These are phyloP conservation scores for Kodamaea kaohsiungensis DNA, from an alignment of 805 yeast species.

Conservation along the genomic window DNA sequence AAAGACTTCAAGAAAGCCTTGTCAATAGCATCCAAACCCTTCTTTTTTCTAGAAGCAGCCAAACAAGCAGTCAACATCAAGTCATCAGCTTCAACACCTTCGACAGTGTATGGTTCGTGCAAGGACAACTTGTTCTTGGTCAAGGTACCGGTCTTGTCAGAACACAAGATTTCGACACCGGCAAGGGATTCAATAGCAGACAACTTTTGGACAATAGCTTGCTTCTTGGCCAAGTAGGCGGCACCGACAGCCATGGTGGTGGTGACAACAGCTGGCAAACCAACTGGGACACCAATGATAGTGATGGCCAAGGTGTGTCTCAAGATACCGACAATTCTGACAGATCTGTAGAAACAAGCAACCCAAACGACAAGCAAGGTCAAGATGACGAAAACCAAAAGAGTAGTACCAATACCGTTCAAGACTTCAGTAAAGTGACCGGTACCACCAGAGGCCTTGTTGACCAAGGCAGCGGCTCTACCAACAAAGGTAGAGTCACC, in stretches of 20 bases:
- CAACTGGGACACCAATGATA: slow-evolving; percentile 97
- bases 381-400: slow-evolving; percentile 82
- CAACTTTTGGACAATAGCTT: slow-evolving; percentile 94
- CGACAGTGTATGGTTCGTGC: slow-evolving; percentile 97
- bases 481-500: slow-evolving; percentile 97
- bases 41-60: slow-evolving; percentile 97
- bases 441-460: slow-evolving; percentile 87
- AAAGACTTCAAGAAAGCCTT: slow-evolving; percentile 94
- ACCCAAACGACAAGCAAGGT: slow-evolving; percentile 90
- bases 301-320: slow-evolving; percentile 94
- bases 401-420: slow-evolving; percentile 95
- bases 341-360: slow-evolving; percentile 92
- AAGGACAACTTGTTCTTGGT: slow-evolving; percentile 95
- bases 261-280: slow-evolving; percentile 98
- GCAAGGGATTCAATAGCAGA: slow-evolving; percentile 97
- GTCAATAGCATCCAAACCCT: slow-evolving; percentile 97
- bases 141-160: slow-evolving; percentile 97
- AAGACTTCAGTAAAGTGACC: slow-evolving; percentile 98
- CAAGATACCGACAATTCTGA: slow-evolving; percentile 80
- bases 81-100: slow-evolving; percentile 94
- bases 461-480: slow-evolving; percentile 95
- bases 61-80: slow-evolving; percentile 96
- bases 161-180: slow-evolving; percentile 96
- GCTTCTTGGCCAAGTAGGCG: slow-evolving; percentile 95
- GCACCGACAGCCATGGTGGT: slow-evolving; percentile 99